Evolutionary conservation across 1,284 basidiomycete genomes (phyloP), one percentile per base, ranked within the genome.

Genomic region (Grifola frondosa): DNA sequence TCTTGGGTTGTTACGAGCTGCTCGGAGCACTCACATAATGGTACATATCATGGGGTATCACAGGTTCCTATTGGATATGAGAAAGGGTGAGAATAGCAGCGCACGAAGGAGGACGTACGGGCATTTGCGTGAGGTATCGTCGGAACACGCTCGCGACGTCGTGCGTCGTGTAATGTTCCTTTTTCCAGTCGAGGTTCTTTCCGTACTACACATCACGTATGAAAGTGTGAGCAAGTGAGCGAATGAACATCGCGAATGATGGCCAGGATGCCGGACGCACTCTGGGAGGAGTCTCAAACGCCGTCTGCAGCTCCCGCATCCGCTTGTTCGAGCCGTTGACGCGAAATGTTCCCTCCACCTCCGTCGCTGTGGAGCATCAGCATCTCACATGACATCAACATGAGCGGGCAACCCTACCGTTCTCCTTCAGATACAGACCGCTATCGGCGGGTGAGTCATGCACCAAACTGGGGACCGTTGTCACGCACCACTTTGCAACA

Each of bases 121-220:
- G 94, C 88, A 98, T 92, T 61, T 90, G 88, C 6, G 95, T 98
- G 47, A 99, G 81, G 68, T 94, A 99, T 69, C 96, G 75, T 46
- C 96, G 80, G 61, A 99, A 91, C 40, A 99, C 92, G 57, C 91
- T 96, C 15, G 96, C 96, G 37, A 97, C 93, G 63, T 99, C 96
- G 65, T 99, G 96, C 3, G 94, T 81, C 24, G 88, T 97, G 67
- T 88, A 98, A 16, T 77, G 76, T 56, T 90, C 82, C 44, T 78
- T 71, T 59, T 82, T 84, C 94, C 95, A 98, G 57, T 96, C 88
- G 24, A 99, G 73, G 45, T 85, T 80, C 65, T 96, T 96, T 50
- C 96, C 97, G 60, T 93, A 98, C 89, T 94, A 56, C 19, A 29
- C n/a, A 11, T 17, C 9, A 33, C 30, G 42, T 26, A 45, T 44